Evolutionary conservation across 2,329 filamentous ascomycete genomes (phyloP).

Genomic region (Monosporascus ibericus): DNA sequence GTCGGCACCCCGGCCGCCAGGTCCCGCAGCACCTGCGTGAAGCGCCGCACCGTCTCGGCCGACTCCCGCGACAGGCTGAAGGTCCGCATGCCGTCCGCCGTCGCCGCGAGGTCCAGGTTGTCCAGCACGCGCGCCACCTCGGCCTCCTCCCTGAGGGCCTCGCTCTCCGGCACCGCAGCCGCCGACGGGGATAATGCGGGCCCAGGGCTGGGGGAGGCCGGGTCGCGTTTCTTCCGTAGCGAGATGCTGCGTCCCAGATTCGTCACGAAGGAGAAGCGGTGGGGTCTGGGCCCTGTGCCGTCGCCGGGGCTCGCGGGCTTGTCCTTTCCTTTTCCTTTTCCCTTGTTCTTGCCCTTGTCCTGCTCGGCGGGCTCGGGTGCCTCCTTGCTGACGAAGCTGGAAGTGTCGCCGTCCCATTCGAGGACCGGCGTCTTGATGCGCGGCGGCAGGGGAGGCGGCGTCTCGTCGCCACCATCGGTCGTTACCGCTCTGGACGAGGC

Average conservation of each 20-base stretch:
- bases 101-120: conserved; percentile 72
- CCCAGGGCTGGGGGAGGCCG: conserved; percentile 23
- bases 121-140: conserved; percentile 79
- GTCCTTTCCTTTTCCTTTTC: conserved; percentile 29
- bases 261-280: conserved; percentile 35
- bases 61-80: conserved; percentile 82
- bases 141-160: conserved; percentile 49
- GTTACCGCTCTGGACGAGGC: conserved; percentile 29
- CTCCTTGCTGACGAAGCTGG: conserved; percentile 25
- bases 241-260: conserved; percentile 22
- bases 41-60: conserved; percentile 71
- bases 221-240: conserved; percentile 19
- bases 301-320: conserved; percentile 8
- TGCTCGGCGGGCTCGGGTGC: conserved; percentile 8
- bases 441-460: conserved; percentile 49
- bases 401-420: conserved; percentile 39
- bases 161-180: conserved; percentile 30
- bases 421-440: conserved; percentile 45
- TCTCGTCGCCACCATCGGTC: conserved; percentile 34
- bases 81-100: conserved; percentile 68
- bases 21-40: conserved; percentile 88
- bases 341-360: conserved; percentile 19
- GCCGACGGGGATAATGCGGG: conserved; percentile 29
- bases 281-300: conserved; percentile 7
- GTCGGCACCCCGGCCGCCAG: conserved; percentile 88